phyloP scores from a whole-genome alignment of 2,329 filamentous ascomycete species.

The Rachicladosporium sp. region DNA sequence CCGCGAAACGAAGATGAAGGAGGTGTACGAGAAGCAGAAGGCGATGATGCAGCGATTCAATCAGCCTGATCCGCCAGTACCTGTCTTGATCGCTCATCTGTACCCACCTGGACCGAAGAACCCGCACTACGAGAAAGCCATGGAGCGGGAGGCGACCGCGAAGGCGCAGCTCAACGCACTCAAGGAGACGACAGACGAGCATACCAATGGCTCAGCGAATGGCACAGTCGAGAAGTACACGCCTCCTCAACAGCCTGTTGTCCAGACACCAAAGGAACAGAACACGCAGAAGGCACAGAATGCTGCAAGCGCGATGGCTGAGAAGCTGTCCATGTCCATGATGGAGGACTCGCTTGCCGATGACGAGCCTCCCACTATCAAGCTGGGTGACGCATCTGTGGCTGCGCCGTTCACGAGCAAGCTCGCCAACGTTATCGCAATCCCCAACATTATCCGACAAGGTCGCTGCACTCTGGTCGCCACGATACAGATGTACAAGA shows the following conservation, averaged over 20 bases:
- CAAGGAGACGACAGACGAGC: conserved; percentile 39
- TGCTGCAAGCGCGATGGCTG: conserved; percentile 67
- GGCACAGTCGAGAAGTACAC: conserved; percentile 15
- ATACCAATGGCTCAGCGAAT: conserved; percentile 28
- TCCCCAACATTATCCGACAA: conserved; percentile 96
- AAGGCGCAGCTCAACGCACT: conserved; percentile 49
- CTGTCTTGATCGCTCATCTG: conserved; percentile 81
- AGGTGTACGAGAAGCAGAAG: conserved; percentile 93
- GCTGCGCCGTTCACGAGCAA: conserved; percentile 97
- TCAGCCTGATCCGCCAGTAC: conserved; percentile 82
- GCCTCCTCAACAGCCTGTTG: conserved; percentile 12
- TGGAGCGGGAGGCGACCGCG: conserved; percentile 70
- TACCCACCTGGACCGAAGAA: conserved; percentile 85
- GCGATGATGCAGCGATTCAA: conserved; percentile 90
- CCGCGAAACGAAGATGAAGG: conserved; percentile 94
- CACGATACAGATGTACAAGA: conserved; percentile 99
- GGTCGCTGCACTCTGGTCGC: conserved; percentile 94
- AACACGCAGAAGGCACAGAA: conserved; percentile 48
- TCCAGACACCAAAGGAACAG: conserved; percentile 35
- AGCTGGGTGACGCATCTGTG: conserved; percentile 92
- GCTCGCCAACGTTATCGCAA: conserved; percentile 88
- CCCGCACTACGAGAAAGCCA: conserved; percentile 86
- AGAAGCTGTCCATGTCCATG: conserved; percentile 76
- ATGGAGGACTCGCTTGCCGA: conserved; percentile 83
- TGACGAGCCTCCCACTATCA: conserved; percentile 85